Conservation (phyloP, 208 protist species). For the Trypanosoma vivax region DNA sequence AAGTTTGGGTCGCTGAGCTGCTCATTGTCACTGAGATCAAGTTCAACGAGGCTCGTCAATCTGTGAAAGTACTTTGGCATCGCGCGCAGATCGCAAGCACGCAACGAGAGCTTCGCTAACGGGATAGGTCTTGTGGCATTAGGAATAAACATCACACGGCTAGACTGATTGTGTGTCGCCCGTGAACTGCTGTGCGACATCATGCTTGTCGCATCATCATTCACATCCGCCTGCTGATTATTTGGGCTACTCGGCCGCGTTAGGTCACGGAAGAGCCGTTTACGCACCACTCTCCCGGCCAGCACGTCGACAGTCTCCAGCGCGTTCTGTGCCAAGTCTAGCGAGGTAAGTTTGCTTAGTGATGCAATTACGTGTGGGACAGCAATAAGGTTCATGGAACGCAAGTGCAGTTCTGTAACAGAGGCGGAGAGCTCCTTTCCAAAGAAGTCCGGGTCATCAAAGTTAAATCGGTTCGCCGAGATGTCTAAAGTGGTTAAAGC, state of each 20-base stretch:
- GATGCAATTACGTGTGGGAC: constrained; percentile 62
- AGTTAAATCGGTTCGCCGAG: constrained; percentile 63
- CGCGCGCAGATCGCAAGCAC: constrained; percentile 56
- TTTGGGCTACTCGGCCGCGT: neutral
- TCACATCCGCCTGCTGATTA: neutral
- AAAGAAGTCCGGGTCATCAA: constrained; percentile 67
- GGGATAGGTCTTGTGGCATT: constrained; percentile 57
- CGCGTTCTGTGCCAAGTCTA: constrained; percentile 76
- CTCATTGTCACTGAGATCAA: constrained; percentile 82
- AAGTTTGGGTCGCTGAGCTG: constrained; percentile 79
- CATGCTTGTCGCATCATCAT: constrained; percentile 32
- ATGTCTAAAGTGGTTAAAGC: constrained; percentile 65
- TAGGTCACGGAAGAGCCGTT: constrained; percentile 1
- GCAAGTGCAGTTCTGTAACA: constrained; percentile 66
- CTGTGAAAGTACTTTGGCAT: constrained; percentile 89
- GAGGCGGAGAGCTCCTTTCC: constrained; percentile 41
- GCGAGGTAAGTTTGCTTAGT: constrained; percentile 41
- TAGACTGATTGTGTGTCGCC: constrained; percentile 61
- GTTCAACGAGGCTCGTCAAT: constrained; percentile 61
- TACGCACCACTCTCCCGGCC: constrained; percentile 58
- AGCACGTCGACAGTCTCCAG: constrained; percentile 81
- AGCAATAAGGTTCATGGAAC: constrained; percentile 44
- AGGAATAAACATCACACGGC: constrained; percentile 57
- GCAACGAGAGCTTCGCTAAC: constrained; percentile 61
- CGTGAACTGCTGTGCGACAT: constrained; percentile 31